Evolutionary conservation across 2,329 filamentous ascomycete species (phyloP).

Genomic region (Elsinoe australis): DNA sequence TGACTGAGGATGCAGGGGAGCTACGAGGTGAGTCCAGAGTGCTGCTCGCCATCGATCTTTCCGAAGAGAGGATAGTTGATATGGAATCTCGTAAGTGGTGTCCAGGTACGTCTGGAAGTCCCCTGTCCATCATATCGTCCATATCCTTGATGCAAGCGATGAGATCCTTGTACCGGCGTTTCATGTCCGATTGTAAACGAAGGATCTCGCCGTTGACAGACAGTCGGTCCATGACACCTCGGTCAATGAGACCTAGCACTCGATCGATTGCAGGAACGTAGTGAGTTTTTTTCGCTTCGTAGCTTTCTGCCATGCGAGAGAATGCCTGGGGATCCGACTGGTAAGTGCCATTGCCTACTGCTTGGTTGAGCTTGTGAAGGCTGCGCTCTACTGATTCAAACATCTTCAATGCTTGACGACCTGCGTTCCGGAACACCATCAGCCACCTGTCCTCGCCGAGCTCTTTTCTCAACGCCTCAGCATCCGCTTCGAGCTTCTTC

Average conservation of each 20-base stretch:
- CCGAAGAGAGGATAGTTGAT: conserved; percentile 81
- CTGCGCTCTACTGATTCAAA: conserved; percentile 89
- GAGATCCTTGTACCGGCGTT: conserved; percentile 69
- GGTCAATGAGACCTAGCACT: conserved; percentile 86
- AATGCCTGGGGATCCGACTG: conserved; percentile 62
- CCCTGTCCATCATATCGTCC: conserved; percentile 65
- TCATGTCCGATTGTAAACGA: conserved; percentile 75
- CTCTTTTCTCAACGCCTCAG: conserved; percentile 80
- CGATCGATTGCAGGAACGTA: conserved; percentile 90
- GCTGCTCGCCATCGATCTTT: conserved; percentile 63
- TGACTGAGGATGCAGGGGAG: conserved; percentile 54
- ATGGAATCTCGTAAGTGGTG: conserved; percentile 85
- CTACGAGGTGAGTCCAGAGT: conserved; percentile 53
- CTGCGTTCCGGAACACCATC: conserved; percentile 86
- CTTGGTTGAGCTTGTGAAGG: conserved; percentile 71
- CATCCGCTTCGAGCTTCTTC: conserved; percentile 80
- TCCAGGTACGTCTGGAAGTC: conserved; percentile 45
- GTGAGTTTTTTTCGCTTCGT: conserved; percentile 89
- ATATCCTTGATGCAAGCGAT: conserved; percentile 71
- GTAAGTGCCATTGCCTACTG: conserved; percentile 66
- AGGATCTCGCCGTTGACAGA: conserved; percentile 96
- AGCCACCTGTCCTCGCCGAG: conserved; percentile 95
- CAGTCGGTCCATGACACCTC: conserved; percentile 87
- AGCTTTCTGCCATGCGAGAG: conserved; percentile 80
- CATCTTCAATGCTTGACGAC: conserved; percentile 90